Evolutionary conservation across 805 yeast genomes (phyloP).

Genomic region (Myxozyma geophila): DNA sequence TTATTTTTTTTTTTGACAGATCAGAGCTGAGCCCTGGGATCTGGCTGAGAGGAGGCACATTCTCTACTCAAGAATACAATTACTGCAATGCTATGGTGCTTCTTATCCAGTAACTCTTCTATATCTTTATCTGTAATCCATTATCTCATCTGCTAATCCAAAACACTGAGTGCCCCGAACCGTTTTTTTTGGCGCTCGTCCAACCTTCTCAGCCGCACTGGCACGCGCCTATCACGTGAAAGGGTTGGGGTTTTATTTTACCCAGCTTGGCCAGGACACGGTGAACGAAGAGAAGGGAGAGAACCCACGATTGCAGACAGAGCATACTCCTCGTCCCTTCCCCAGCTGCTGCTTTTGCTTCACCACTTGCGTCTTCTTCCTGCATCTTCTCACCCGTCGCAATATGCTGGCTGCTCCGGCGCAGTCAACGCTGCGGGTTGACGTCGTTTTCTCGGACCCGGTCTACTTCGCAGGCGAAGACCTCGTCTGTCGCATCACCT

Average conservation of each 20-base stretch:
- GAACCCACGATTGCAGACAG: background rate
- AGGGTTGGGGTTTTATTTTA: background rate
- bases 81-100: too few relatives aligned
- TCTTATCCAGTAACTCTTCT: too few relatives aligned
- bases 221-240: conserved; percentile 9
- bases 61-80: too few relatives aligned
- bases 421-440: conserved; percentile 40
- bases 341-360: background rate
- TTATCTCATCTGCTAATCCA: background rate
- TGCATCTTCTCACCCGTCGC: background rate
- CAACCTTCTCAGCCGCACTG: conserved; percentile 5
- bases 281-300: background rate
- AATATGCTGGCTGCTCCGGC: conserved; percentile 25
- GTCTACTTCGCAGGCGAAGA: conserved; percentile 49
- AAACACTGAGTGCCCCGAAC: background rate
- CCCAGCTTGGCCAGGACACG: background rate
- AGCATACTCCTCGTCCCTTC: background rate
- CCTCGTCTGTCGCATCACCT: conserved; percentile 44
- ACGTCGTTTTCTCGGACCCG: conserved; percentile 47
- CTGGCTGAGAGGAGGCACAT: background rate
- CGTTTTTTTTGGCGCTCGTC: too few relatives aligned
- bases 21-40: background rate
- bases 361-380: background rate
- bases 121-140: too few relatives aligned
- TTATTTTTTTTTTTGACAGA: background rate